Conservation (phyloP, 2,329 filamentous ascomycete species). For the Trichoderma koningii region DNA sequence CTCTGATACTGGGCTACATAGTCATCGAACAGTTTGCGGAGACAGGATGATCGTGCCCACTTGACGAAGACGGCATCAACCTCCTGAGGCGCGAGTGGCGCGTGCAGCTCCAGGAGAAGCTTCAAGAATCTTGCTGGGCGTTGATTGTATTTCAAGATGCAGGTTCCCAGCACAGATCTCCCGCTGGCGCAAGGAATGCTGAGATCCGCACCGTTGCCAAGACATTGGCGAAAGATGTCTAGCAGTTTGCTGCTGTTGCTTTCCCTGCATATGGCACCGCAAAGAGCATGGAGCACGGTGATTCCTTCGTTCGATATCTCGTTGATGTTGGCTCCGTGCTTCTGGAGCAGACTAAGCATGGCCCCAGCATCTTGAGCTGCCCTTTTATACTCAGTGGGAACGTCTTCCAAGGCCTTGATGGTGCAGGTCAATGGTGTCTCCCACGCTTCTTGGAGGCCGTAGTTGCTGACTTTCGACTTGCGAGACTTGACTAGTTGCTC, state of each 20-base stretch:
- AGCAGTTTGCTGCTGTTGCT: neutral
- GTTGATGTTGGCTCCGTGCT: constrained; percentile 6
- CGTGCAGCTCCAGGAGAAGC: neutral
- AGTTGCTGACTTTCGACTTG: neutral
- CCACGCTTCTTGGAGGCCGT: neutral
- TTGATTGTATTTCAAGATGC: neutral
- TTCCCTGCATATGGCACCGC: neutral
- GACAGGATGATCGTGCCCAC: neutral
- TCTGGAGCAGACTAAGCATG: neutral
- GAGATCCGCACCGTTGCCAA: neutral
- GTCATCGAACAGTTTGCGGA: neutral
- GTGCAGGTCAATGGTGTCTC: constrained; percentile 8
- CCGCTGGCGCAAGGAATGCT: neutral
- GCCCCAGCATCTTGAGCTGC: neutral
- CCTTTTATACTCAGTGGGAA: neutral
- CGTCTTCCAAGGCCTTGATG: neutral
- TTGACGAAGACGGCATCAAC: neutral
- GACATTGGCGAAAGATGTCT: neutral
- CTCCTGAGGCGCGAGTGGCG: constrained; percentile 16
- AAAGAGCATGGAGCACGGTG: constrained; percentile 2
- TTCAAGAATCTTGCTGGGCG: neutral
- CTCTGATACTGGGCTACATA: neutral
- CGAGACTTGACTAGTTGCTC: neutral
- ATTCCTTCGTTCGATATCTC: neutral
- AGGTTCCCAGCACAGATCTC: neutral